Evolutionary conservation across 1,284 basidiomycete species (phyloP), one percentile per base, ranked within the genome.

Genomic region (Athelia sp.): DNA sequence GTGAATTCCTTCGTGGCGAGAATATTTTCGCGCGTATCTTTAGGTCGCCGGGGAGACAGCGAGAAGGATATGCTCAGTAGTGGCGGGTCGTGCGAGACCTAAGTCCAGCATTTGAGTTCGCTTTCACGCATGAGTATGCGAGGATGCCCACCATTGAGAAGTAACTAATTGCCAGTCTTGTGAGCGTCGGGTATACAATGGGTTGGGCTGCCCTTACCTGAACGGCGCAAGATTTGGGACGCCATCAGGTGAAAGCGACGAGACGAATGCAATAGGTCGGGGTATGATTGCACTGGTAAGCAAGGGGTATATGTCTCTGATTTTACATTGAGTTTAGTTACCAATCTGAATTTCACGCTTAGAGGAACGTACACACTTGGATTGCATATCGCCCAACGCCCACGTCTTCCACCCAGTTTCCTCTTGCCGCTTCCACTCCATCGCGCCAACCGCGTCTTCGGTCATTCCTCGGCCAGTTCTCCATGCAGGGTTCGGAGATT

Each of bases 191-290:
- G 26, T 4, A 29, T 29, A 29, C 13, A 19, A 31, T n/a, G 21
- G 34, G 18, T 24, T 49, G 21, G 45, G 46, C 49, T 43, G 26
- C 26, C 46, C 42, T 35, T 15, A 78, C 76, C 80, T 83, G 64
- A 84, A 83, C 1, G 82, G 81, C 13, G 84, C 79, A 32, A 90
- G 75, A 64, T 90, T 91, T 43, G 75, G 70, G 1, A 71, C 64
- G 1, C 85, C 85, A 43, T 76, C 65, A 2, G 62, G 56, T 13
- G 78, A 77, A 17, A 86, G 52, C 11, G 83, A 80, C 3, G 87
- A 89, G 15, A 90, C 78, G 53, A 91, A 81, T 0, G 83, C 87
- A 51, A 90, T 79, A 2, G 89, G 88, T 36, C 89, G 76, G 13
- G 87, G 88, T 31, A 82, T 67, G 50, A 89, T 78, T 1, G 78